These are phyloP conservation scores for Nakazawaea wickerhamii DNA, from an alignment of 805 yeast species.

Conservation along the genomic window DNA sequence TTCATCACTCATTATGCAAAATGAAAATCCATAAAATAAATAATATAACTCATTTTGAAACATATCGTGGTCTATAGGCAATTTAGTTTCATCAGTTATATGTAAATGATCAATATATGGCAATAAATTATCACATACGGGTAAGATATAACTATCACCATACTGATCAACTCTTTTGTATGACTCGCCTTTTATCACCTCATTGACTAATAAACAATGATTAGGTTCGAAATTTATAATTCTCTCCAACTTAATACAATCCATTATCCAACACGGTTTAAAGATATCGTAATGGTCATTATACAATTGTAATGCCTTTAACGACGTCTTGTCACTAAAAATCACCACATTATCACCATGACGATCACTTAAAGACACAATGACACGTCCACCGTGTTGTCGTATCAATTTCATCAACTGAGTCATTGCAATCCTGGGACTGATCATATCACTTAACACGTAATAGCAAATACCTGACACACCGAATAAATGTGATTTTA, in stretches of 20 bases:
- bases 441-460: slow-evolving; percentile 44
- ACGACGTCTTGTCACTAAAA: slow-evolving; percentile 34
- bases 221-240: slow-evolving; percentile 55
- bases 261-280: slow-evolving; percentile 67
- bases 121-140: slow-evolving; percentile 22
- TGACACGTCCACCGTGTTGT: slow-evolving; percentile 46
- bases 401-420: slow-evolving; percentile 31
- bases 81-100: too few species aligned
- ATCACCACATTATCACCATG: slow-evolving; percentile 20
- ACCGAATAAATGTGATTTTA: slow-evolving; percentile 30
- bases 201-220: slow-evolving; percentile 44
- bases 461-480: slow-evolving; percentile 36
- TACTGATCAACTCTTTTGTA: slow-evolving; percentile 42
- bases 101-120: too few species aligned
- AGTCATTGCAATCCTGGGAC: slow-evolving; percentile 21
- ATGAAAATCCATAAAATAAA: slow-evolving; percentile 30
- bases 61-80: slow-evolving; percentile 9
- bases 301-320: slow-evolving; percentile 32
- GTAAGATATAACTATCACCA: slow-evolving; percentile 56
- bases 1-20: slow-evolving; percentile 25
- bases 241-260: slow-evolving; percentile 42
- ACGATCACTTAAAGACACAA: slow-evolving; percentile 26
- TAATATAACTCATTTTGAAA: slow-evolving; percentile 15
- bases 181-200: slow-evolving; percentile 22
- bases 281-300: slow-evolving; percentile 56